Conservation (phyloP, 805 yeast genomes). For the Wickerhamiella kurtzmanii region DNA sequence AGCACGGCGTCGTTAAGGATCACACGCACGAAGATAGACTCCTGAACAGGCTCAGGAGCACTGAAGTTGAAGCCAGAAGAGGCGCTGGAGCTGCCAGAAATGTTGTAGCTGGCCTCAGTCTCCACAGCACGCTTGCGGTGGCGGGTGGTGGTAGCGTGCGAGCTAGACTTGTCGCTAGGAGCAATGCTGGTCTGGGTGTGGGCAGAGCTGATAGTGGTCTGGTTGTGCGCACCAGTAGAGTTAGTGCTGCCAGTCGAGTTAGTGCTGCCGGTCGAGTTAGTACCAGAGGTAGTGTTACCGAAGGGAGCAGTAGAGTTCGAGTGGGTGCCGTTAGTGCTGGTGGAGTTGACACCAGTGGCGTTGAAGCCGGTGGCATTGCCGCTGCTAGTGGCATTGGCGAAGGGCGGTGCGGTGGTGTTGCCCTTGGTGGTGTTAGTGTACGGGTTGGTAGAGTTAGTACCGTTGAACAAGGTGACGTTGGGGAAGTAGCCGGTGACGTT, state of each 20-base stretch:
- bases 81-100: background rate
- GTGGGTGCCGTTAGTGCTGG: conserved; percentile 1
- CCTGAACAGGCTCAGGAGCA: conserved; percentile 1
- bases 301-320: background rate
- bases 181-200: background rate
- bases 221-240: background rate
- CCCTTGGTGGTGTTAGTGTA: background rate
- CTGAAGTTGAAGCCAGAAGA: background rate
- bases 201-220: background rate
- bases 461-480: background rate
- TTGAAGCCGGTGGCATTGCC: conserved; percentile 7
- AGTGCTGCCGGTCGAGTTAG: background rate
- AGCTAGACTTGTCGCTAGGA: background rate
- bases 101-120: background rate
- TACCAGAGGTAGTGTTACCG: background rate
- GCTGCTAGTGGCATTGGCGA: conserved; percentile 6
- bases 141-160: background rate
- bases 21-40: conserved; percentile 32
- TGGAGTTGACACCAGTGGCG: conserved; percentile 7
- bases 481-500: conserved; percentile 8
- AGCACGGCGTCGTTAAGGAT: conserved; percentile 42
- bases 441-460: conserved; percentile 5
- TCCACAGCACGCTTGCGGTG: background rate
- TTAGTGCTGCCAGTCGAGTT: background rate
- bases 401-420: conserved; percentile 5